A percentile compares a stretch with the other conserved stretches of the same genome.
Conservation (phyloP, 2,329 filamentous ascomycete species). For the Diaporthe ilicicola region DNA sequence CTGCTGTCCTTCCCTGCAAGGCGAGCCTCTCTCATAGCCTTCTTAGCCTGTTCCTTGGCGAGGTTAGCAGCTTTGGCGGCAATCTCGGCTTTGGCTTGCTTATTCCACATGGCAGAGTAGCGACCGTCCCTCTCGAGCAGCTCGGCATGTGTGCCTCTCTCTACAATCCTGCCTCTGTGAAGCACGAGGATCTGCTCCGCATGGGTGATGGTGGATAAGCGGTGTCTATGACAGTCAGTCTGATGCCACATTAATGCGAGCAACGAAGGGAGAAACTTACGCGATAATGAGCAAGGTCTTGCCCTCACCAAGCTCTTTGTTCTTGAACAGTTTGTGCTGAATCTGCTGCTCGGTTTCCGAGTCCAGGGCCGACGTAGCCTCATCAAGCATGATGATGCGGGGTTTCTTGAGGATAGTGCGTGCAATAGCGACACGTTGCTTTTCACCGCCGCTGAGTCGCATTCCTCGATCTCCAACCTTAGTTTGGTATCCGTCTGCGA, state of each 20-base stretch:
- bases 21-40: conserved; percentile 59
- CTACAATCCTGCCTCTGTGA: conserved; percentile 77
- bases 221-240: conserved; percentile 63
- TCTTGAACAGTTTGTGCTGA: conserved; percentile 73
- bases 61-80: conserved; percentile 68
- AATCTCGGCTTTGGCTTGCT: conserved; percentile 81
- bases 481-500: conserved; percentile 61
- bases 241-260: background rate
- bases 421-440: conserved; percentile 67
- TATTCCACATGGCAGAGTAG: conserved; percentile 88
- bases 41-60: conserved; percentile 52
- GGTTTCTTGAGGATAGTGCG: conserved; percentile 75
- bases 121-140: conserved; percentile 75
- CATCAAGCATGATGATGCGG: conserved; percentile 75
- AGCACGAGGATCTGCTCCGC: conserved; percentile 87
- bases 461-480: conserved; percentile 62
- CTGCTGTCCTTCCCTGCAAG: conserved; percentile 50
- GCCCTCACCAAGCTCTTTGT: conserved; percentile 73
- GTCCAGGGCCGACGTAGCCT: conserved; percentile 75
- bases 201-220: conserved; percentile 84
- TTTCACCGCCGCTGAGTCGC: conserved; percentile 67
- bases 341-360: conserved; percentile 68
- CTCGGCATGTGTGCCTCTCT: conserved; percentile 81
- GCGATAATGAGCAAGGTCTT: conserved; percentile 96
- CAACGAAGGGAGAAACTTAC: conserved; percentile 55